Conservation (phyloP, 2,329 filamentous ascomycete genomes). For the Fusarium buxicola region DNA sequence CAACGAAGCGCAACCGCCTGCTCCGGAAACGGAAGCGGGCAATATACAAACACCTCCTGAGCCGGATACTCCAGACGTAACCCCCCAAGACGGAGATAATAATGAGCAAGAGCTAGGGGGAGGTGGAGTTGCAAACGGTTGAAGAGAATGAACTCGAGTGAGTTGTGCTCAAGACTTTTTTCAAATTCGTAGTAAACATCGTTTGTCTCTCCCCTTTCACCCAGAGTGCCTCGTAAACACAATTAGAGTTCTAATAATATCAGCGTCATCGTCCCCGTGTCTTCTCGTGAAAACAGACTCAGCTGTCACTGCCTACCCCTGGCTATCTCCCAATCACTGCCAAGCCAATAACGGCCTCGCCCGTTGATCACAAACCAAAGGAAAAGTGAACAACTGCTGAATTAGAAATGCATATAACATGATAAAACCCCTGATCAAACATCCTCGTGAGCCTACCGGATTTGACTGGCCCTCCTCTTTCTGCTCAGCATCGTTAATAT, state of each 20-base stretch:
- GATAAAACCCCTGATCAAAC: background rate
- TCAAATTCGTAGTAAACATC: background rate
- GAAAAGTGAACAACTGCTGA: background rate
- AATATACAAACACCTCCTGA: background rate
- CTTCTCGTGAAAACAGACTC: background rate
- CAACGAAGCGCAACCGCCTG: no score
- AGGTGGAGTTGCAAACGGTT: constrained; percentile 14
- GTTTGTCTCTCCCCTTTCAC: background rate
- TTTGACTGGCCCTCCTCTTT: background rate
- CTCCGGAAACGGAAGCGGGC: background rate
- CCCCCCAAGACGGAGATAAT: background rate
- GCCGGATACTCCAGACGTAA: background rate
- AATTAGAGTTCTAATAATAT: no score
- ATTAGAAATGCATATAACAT: background rate
- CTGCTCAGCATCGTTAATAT: constrained; percentile 1
- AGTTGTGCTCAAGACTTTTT: background rate
- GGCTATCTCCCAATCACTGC: constrained; percentile 1
- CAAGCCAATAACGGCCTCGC: background rate
- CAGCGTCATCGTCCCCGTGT: background rate
- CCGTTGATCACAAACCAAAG: constrained; percentile 1
- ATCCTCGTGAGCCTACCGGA: background rate
- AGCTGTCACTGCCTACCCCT: constrained; percentile 21
- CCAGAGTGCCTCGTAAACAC: background rate
- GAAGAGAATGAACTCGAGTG: background rate
- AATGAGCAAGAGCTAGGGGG: background rate